These are phyloP conservation scores for Penstemon davidsonii DNA, from an alignment of 257 asterid genomes.

Conservation along the genomic window DNA sequence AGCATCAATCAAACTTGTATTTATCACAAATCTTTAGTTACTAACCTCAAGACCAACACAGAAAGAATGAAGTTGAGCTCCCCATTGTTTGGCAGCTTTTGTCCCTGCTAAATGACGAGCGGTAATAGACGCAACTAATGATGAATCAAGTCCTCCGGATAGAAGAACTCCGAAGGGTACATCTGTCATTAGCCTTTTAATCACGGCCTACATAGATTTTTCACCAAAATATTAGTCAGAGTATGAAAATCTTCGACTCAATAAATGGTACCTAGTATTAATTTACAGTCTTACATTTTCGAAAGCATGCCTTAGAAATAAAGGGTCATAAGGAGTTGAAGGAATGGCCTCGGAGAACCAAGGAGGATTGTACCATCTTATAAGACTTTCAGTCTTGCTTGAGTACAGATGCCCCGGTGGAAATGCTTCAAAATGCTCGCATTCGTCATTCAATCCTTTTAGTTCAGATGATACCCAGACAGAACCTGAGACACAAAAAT, in stretches of 20 bases:
- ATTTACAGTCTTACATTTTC: conserved; percentile 59
- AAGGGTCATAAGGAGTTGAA: conserved; percentile 81
- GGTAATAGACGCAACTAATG: conserved; percentile 85
- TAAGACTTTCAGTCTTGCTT: conserved; percentile 68
- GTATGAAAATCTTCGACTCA: neutral
- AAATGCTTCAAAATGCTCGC: conserved; percentile 89
- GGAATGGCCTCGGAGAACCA: conserved; percentile 91
- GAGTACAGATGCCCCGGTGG: conserved; percentile 95
- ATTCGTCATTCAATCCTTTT: conserved; percentile 80
- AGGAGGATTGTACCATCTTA: conserved; percentile 89
- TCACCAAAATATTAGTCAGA: conserved; percentile 6
- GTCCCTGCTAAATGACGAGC: conserved; percentile 85
- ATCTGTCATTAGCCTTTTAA: conserved; percentile 94
- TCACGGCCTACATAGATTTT: conserved; percentile 67
- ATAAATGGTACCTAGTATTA: neutral
- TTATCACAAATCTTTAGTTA: neutral
- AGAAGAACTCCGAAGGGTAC: conserved; percentile 95
- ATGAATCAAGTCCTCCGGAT: conserved; percentile 97
- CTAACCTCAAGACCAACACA: conserved; percentile 95
- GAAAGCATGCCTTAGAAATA: conserved; percentile 73
- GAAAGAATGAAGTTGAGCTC: conserved; percentile 93
- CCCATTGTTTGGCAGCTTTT: conserved; percentile 89
- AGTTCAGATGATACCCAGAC: conserved; percentile 93
- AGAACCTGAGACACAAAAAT: conserved; percentile 53
- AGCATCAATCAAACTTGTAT: neutral